These are phyloP conservation scores for Kuraishia capsulata DNA, from an alignment of 805 yeast genomes.

Conservation along the genomic window DNA sequence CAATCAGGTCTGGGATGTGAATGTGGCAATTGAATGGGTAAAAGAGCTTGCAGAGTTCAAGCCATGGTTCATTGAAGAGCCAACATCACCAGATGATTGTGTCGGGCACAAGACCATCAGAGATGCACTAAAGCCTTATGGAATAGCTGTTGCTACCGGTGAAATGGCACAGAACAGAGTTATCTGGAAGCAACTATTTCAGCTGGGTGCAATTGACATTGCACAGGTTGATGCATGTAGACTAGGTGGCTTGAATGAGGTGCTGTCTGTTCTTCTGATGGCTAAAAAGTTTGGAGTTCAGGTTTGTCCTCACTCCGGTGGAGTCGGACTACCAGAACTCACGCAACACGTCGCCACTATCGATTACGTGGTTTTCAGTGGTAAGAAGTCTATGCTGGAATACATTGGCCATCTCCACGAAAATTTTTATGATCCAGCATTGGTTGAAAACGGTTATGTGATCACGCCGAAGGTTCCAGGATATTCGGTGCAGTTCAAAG, in stretches of 20 bases:
- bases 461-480: constrained; percentile 14
- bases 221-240: constrained; percentile 15
- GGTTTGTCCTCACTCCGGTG: constrained; percentile 15
- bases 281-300: constrained; percentile 13
- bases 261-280: constrained; percentile 13
- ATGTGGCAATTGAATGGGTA: constrained; percentile 14
- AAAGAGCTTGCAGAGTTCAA: constrained; percentile 10
- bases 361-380: constrained; percentile 12
- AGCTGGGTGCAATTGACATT: constrained; percentile 13
- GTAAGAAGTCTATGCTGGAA: constrained; percentile 12
- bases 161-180: constrained; percentile 16
- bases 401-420: constrained; percentile 13
- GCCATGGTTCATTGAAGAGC: constrained; percentile 16
- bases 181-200: constrained; percentile 14
- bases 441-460: constrained; percentile 10
- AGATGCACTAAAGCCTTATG: constrained; percentile 11
- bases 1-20: constrained; percentile 16
- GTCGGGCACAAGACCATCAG: constrained; percentile 13
- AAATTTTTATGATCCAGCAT: constrained; percentile 11
- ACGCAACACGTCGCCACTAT: constrained; percentile 14
- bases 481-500: constrained; percentile 10
- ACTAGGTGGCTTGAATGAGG: constrained; percentile 15
- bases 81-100: constrained; percentile 16
- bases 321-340: constrained; percentile 14
- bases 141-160: constrained; percentile 15